Percentiles rank a stretch among this genome's conserved stretches.
phyloP scores from a whole-genome alignment of 345 rosid genomes.

The Litchi chinensis region DNA sequence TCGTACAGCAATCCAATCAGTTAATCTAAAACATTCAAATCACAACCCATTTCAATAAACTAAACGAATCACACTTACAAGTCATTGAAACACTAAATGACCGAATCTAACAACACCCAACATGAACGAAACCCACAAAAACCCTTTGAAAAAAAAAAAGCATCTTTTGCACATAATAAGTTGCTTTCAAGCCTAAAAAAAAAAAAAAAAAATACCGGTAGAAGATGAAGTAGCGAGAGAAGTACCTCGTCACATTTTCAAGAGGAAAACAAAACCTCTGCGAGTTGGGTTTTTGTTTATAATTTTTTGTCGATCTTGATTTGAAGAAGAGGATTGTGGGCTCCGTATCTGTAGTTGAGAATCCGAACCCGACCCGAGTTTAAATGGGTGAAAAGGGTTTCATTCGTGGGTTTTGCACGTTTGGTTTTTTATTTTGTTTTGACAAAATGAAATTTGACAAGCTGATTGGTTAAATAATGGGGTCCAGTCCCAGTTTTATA shows the following conservation, averaged over 20 bases:
- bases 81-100: not conserved
- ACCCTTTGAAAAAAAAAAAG: not conserved
- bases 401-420: not conserved
- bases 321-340: not conserved
- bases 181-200: not conserved
- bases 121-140: not conserved
- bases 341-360: not conserved
- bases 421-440: too few species aligned
- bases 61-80: not conserved
- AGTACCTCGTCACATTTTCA: slow-evolving; percentile 13
- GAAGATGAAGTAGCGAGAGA: not conserved
- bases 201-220: too few species aligned
- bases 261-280: not conserved
- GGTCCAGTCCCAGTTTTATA: too few species aligned
- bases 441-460: too few species aligned
- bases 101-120: slow-evolving; percentile 4
- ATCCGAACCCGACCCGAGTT: not conserved
- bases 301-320: not conserved
- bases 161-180: too few species aligned
- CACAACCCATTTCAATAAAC: not conserved
- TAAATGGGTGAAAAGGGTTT: too few species aligned
- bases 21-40: not conserved
- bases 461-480: too few species aligned
- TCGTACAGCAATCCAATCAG: not conserved
- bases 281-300: not conserved